Base-by-base conservation (phyloP, 2,329 filamentous ascomycete genomes). In the Polytolypa hystricis region DNA sequence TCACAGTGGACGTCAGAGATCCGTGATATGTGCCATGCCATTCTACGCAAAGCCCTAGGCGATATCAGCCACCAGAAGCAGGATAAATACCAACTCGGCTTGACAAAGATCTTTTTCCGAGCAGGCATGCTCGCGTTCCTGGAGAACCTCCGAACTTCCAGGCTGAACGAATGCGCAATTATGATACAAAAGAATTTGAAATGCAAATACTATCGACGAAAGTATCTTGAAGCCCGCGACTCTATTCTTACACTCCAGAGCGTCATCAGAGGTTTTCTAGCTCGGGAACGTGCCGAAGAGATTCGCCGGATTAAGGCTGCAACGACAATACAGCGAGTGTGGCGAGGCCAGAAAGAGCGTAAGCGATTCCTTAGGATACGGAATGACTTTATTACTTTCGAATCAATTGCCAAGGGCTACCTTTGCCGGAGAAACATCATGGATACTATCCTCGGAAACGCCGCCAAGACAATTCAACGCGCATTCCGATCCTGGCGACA, bases 21-120 rank as follows among this genome's bases (percentile, higher is more conserved):
- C 48, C 77, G 85, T 35, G 71, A 87, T 40, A 94, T 98, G 83
- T 91, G 87, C 30, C 84, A 93, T 58, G 81, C 81, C 14, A 98
- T 98, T 51, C 64, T 98, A 45, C 79, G 76, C 41, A 91, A 87
- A 62, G 91, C 87, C 1, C 71, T 98, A 19, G 89, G 84, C 39
- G 78, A 82, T 43, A 78, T 77, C 48, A 84, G 72, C 29, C 77
- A 75, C 41, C 75, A 81, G 49, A 81, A 80, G 32, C 64, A 79
- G 37, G 91, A 96, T 66, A 98, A 94, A 64, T 98, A 96, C 57
- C 91, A 98, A 64, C 75, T 98, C 46, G 91, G 91, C 65, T 70
- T 96, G 47, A 96, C 89, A 35, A 98, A 98, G 68, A 95, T 98
- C 56, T 98, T 98, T 68, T 98, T 98, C 77, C 82, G 91, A 42